Base-by-base conservation (phyloP, 2,329 filamentous ascomycete species). In the Colletotrichum scovillei region DNA sequence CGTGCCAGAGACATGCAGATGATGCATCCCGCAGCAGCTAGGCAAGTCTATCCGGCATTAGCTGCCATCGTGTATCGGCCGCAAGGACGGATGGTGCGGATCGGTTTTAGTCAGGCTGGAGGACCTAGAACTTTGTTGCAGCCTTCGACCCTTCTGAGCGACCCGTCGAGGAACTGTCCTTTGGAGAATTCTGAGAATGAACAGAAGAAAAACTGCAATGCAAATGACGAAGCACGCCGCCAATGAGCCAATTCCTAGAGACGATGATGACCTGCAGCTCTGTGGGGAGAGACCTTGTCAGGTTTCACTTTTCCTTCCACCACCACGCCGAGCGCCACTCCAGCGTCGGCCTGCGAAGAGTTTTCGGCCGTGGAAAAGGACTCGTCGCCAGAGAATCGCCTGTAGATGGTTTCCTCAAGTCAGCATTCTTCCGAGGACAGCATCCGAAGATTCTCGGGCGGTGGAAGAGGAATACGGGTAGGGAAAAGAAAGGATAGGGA, bases 331-430 rank as follows among this genome's bases (percentile, higher is more conserved):
- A 76, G 74, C 16, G 74, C 74, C 5, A 76, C 60, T 28, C 74
- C 74, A 38, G 74, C 74, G 42, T 76, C 74, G 53, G 53, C 57
- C 58, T 75, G 69, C 66, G 66, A 67, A n/a, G 69, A 63, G 24
- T 72, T 63, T 12, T 71, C 66, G 46, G 63, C 58, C 63, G 53
- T 49, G 66, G 63, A 59, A 66, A 76, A 76, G 22, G 74, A 76
- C 60, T 76, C 74, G 56, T 76, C 74, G 35, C 74, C 74, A 57
- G 74, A 76, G 57, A 76, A 76, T 60, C 73, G 72, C 74, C 74
- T 76, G 63, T 52, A 58, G 42, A 59, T 32, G 16, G 22, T 58
- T 32, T 46, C 12, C 42, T 22, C 42, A 55, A 58, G 69, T 75
- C 66, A 75, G 74, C 69, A 66, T 66, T 35, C 35, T 49, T 59